Base-by-base conservation (phyloP, 805 yeast species). In the Ogataea wickerhamii region DNA sequence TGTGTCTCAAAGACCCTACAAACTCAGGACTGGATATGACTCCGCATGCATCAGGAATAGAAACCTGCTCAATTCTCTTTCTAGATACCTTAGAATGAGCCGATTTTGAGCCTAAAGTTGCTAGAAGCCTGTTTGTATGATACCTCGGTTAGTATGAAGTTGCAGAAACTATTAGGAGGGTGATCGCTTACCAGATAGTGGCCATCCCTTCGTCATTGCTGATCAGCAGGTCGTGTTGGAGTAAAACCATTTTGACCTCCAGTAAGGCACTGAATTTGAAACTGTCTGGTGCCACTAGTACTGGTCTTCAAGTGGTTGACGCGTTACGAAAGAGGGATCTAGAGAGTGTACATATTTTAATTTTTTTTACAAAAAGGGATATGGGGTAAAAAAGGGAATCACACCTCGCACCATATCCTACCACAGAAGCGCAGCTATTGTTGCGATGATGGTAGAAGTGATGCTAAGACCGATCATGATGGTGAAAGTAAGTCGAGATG, bases 371-470 rank as follows among this genome's bases (percentile, higher is more conserved):
- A 30, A 16, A 24, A 14, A 17, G 19, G 14, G 34, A 17, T 14
- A 29, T 25, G 14, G 17, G 8, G 22, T 6, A 29, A 29, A 29
- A 29, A 29, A 13, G 22, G 22, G 20, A 18, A 33, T 24, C 11
- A 24, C 25, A 25, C 18, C 43, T 28, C 44, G 29, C 34, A 34
- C 34, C 32, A 21, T 14, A 34, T 31, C 17, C 34, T 40, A 46
- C 24, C 21, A 43, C 5, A 56, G 12, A 8, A 58, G 19, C 22
- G 75, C 77, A 11, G 85, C 84, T 42, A 70, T 62, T 2, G 89
- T 76, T 2, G 89, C 94, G 6, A 71, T 47, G 1, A 74, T 44
- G 0, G 87, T 80, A 35, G 79, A 61, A 2, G 70, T 36, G 0
- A 69, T 38, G 43, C 82, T 71, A 4, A 74, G 38, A 1, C 58